phyloP scores from a whole-genome alignment of 2,329 filamentous ascomycete species.

The Fusarium tjaetaba region DNA sequence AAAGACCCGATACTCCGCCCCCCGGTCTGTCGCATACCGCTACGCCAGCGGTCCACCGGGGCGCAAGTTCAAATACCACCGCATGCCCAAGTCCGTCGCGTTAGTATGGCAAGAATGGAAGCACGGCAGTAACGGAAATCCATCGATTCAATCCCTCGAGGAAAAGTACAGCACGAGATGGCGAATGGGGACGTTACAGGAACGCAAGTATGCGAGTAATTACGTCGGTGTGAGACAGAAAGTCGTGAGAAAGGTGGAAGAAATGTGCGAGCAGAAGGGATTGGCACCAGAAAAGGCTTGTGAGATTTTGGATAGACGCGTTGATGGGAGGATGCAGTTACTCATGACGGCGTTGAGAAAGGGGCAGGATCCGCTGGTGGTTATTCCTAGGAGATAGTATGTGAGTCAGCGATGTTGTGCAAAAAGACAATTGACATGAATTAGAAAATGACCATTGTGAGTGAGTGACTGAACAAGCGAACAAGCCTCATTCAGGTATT shows the following conservation, averaged over 20 bases:
- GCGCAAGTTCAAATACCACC: conserved; percentile 34
- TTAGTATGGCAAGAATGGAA: conserved; percentile 42
- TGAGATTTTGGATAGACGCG: conserved; percentile 25
- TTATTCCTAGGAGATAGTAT: conserved; percentile 14
- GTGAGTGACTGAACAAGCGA: neutral
- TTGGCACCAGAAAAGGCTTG: conserved; percentile 14
- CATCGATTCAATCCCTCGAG: conserved; percentile 36
- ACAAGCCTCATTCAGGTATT: neutral
- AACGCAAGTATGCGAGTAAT: conserved; percentile 43
- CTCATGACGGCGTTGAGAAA: conserved; percentile 33
- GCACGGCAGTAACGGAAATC: conserved; percentile 33
- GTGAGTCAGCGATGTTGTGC: neutral
- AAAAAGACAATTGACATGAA: neutral
- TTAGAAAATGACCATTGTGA: neutral
- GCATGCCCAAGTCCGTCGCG: conserved; percentile 38
- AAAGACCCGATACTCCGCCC: conserved; percentile 32
- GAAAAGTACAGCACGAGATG: conserved; percentile 30
- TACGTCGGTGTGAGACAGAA: conserved; percentile 40
- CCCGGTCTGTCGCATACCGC: conserved; percentile 27
- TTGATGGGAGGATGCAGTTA: conserved; percentile 41
- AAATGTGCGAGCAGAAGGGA: conserved; percentile 14
- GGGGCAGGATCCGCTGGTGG: conserved; percentile 35
- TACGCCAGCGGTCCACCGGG: conserved; percentile 28
- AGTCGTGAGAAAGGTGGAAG: conserved; percentile 32
- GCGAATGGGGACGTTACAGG: conserved; percentile 27